Conservation (phyloP, 441 rosid species). For the Isatis lusitanica region DNA sequence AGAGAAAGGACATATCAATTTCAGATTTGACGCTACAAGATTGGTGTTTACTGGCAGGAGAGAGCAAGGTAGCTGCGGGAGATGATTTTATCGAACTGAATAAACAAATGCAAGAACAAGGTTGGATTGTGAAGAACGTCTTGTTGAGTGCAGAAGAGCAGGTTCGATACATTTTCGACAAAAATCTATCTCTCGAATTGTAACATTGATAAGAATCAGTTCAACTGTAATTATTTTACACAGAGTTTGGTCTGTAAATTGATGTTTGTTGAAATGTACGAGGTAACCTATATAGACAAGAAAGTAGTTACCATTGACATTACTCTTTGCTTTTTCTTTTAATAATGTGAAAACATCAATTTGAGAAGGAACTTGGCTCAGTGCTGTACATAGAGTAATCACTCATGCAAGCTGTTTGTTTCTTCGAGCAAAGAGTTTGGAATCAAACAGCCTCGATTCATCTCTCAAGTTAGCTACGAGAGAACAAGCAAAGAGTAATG, state of each 20-base stretch:
- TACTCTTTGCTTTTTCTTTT: neutral
- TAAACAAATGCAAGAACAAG: slow-evolving; percentile 53
- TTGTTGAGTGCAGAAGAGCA: slow-evolving; percentile 64
- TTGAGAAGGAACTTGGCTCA: slow-evolving; percentile 77
- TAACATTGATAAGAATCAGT: slow-evolving; percentile 6
- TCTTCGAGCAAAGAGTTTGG: slow-evolving; percentile 38
- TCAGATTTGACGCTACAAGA: slow-evolving; percentile 9
- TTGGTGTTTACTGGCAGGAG: slow-evolving; percentile 23
- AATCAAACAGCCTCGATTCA: too few relatives aligned
- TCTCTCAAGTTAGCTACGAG: too few relatives aligned
- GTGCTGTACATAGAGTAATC: slow-evolving; percentile 86
- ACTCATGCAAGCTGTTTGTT: slow-evolving; percentile 59
- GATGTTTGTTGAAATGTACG: slow-evolving; percentile 14
- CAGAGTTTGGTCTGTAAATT: slow-evolving; percentile 13
- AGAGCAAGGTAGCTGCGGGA: slow-evolving; percentile 23
- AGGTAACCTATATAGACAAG: slow-evolving; percentile 26
- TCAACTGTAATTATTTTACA: slow-evolving; percentile 9
- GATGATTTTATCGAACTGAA: slow-evolving; percentile 38
- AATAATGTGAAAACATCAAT: slow-evolving; percentile 37
- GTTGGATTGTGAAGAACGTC: slow-evolving; percentile 75
- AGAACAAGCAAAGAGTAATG: too few relatives aligned
- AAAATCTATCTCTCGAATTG: slow-evolving; percentile 39
- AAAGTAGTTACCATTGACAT: slow-evolving; percentile 27
- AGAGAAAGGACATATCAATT: neutral
- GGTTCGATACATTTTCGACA: slow-evolving; percentile 58